Conservation (phyloP, 345 rosid species). For the Citrus sp. region DNA sequence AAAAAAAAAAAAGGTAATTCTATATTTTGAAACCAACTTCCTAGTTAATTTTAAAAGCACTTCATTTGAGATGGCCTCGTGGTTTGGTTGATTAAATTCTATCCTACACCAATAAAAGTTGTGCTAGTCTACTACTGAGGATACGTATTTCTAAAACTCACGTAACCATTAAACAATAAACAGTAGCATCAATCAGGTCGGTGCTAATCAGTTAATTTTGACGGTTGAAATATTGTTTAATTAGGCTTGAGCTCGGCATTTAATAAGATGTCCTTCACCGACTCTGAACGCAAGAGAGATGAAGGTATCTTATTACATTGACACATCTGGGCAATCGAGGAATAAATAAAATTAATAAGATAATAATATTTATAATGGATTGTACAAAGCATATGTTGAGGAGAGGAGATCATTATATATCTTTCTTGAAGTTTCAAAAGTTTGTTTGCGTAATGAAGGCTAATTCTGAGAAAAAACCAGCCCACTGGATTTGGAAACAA, state of each 20-base stretch:
- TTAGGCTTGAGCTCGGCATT: not conserved
- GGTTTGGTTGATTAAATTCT: not conserved
- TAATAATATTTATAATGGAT: slow-evolving; percentile 1
- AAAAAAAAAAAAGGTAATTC: no score
- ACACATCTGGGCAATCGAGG: not conserved
- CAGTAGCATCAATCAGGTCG: not conserved
- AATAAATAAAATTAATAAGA: not conserved
- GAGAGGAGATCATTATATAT: slow-evolving; percentile 12
- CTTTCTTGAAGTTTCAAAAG: slow-evolving; percentile 27
- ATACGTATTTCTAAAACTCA: slow-evolving; percentile 11
- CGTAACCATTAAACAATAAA: not conserved
- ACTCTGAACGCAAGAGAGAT: slow-evolving; percentile 1
- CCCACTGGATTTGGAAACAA: slow-evolving; percentile 17
- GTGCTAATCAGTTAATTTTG: slow-evolving; percentile 20
- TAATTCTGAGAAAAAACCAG: slow-evolving; percentile 1
- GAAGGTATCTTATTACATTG: not conserved
- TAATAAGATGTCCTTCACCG: slow-evolving; percentile 15
- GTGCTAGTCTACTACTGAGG: not conserved
- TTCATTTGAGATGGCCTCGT: no score
- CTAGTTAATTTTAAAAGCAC: no score
- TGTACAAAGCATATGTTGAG: slow-evolving; percentile 14
- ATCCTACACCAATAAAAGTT: not conserved
- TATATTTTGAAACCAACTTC: no score
- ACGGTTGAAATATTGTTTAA: slow-evolving; percentile 8
- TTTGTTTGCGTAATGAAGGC: not conserved